These are phyloP conservation scores for Phytopythium mirpurense DNA, from an alignment of 352 stramenopile species.

Conservation along the genomic window DNA sequence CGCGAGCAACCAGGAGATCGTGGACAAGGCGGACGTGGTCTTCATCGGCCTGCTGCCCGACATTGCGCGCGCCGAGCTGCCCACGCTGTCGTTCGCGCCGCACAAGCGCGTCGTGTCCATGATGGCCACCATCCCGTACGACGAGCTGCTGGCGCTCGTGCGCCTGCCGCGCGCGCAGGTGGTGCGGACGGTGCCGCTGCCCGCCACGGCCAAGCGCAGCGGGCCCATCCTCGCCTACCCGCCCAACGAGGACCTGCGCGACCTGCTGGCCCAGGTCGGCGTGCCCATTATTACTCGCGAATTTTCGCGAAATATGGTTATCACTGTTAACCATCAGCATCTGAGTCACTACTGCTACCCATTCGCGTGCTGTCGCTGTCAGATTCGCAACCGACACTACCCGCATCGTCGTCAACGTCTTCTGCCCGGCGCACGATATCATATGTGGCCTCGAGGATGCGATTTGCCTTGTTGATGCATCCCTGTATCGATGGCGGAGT, in stretches of 20 bases:
- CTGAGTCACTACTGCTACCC: no score
- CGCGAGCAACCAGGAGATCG: constrained; percentile 73
- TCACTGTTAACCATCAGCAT: no score
- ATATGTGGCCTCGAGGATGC: no score
- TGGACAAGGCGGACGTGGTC: constrained; percentile 78
- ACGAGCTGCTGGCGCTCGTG: constrained; percentile 70
- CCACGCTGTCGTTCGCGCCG: constrained; percentile 57
- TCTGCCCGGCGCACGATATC: no score
- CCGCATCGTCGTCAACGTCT: no score
- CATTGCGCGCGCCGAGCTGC: constrained; percentile 63
- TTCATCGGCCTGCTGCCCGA: constrained; percentile 78
- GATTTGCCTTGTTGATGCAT: no score
- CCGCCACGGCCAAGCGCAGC: constrained; percentile 64
- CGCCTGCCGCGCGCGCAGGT: constrained; percentile 65
- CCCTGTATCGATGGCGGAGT: no score
- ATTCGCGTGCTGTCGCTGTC: no score
- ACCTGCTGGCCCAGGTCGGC: constrained; percentile 72
- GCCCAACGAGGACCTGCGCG: constrained; percentile 55
- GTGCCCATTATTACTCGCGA: constrained; percentile 86
- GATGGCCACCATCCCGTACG: constrained; percentile 88
- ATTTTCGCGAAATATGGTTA: no score
- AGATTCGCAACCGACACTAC: no score
- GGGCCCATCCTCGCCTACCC: constrained; percentile 80
- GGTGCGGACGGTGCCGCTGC: constrained; percentile 73
- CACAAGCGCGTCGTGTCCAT: constrained; percentile 76